Base-by-base conservation (phyloP, 2,329 filamentous ascomycete genomes). In the Aspergillus sp. region DNA sequence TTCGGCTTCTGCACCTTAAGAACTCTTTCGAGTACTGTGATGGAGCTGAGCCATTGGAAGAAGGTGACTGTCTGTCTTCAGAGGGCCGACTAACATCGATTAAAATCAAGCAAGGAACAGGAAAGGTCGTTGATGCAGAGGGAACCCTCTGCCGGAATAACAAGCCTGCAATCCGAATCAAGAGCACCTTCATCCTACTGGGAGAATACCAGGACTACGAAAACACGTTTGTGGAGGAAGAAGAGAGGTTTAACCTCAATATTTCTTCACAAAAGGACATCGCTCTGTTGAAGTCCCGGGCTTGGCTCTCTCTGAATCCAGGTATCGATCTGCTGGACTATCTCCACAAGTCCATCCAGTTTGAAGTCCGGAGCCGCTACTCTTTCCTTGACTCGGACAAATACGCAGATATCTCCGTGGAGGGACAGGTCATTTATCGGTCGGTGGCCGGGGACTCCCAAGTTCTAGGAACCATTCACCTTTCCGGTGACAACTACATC, bases 231-330 rank as follows among this genome's bases (percentile, higher is more conserved):
- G 49, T 50, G 32, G 23, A 11, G 0, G 49, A 38, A 4, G 47
- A 38, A 8, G 13, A 50, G 3, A 23, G 54, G 3, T 23, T 49
- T 8, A 13, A 36, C 8, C 23, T 17, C 15, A 41, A 49, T 1
- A 13, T 36, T 13, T 15, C 11, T 36, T 36, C 32, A 0, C 10
- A 49, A 0, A 23, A 42, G 6, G 15, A 58, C 1, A 17, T 53
- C 11, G 48, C 55, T 6, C 10, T 61, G 4, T 30, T 61, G 5
- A 15, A 27, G 4, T 51, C 32, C 8, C 48, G 59, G 2, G 39
- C 48, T 13, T 61, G 59, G 59, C 30, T 61, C 8, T 10, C 25
- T 5, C 4, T 54, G 2, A 49, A 61, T 10, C 39, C 39, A 7
- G 13, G 27, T 10, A 8, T 13, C 4, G 13, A 23, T 5, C 15